phyloP scores from a whole-genome alignment of 2,329 filamentous ascomycete species.

The Harringtonia lauricola region DNA sequence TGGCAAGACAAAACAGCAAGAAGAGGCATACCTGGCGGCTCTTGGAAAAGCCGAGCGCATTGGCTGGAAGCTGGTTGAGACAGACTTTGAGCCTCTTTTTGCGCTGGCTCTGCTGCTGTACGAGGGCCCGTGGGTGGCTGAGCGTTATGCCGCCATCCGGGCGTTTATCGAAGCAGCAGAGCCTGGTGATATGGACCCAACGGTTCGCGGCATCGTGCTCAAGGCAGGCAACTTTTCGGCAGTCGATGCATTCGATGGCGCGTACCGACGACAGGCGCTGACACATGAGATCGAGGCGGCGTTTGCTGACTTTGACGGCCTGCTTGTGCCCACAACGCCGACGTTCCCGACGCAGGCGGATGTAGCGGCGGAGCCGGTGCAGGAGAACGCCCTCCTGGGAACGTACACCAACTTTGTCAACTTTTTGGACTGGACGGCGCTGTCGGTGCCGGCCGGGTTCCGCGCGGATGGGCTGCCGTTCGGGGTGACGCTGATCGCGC shows the following conservation, averaged over 20 bases:
- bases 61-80: conserved; percentile 28
- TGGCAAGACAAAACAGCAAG: conserved; percentile 15
- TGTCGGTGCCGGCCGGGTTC: conserved; percentile 40
- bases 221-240: conserved; percentile 28
- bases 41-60: conserved; percentile 23
- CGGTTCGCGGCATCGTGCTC: conserved; percentile 25
- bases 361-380: conserved; percentile 38
- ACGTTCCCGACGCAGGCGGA: conserved; percentile 38
- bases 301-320: conserved; percentile 32
- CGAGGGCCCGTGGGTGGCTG: conserved; percentile 44
- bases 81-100: conserved; percentile 39
- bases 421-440: conserved; percentile 44
- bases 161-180: conserved; percentile 27
- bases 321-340: conserved; percentile 47
- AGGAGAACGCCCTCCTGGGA: conserved; percentile 40
- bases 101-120: conserved; percentile 43
- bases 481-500: conserved; percentile 25
- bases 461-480: conserved; percentile 24
- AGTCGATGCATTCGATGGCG: conserved; percentile 31
- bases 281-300: conserved; percentile 27
- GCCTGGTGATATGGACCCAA: conserved; percentile 21
- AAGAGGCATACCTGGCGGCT: conserved; percentile 30
- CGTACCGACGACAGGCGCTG: conserved; percentile 25
- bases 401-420: conserved; percentile 52
- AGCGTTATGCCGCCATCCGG: conserved; percentile 41